phyloP scores from a whole-genome alignment of 129 eudicot genomes.

The Centrapalus pauciflorus region DNA sequence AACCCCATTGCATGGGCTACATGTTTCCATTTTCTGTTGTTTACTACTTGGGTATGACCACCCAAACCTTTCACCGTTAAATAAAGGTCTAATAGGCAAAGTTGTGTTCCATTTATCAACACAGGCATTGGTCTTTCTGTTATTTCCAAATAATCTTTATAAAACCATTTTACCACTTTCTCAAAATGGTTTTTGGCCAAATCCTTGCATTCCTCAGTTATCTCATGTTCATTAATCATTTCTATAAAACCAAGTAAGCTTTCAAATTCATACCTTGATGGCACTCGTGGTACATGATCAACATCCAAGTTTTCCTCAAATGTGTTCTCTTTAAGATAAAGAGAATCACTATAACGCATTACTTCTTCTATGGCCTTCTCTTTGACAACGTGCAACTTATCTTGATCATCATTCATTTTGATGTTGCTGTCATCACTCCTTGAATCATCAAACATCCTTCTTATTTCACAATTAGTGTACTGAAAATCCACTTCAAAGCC shows the following conservation, averaged over 20 bases:
- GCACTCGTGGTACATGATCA: background rate
- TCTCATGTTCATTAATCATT: background rate
- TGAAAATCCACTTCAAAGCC: too few species aligned
- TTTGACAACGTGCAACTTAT: too few species aligned
- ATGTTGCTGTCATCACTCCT: too few species aligned
- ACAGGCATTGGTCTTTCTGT: background rate
- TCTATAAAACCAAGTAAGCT: background rate
- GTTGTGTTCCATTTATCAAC: background rate
- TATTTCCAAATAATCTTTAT: background rate
- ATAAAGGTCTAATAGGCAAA: background rate
- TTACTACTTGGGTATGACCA: background rate
- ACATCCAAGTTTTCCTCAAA: background rate
- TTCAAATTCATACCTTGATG: background rate
- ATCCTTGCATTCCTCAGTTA: background rate
- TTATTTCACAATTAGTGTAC: too few species aligned
- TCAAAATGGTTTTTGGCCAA: background rate
- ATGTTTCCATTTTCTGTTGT: background rate
- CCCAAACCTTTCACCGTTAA: background rate
- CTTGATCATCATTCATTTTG: too few species aligned
- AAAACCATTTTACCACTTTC: background rate
- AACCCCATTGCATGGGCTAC: constrained; percentile 12
- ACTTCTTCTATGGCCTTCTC: too few species aligned
- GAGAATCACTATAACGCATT: too few species aligned
- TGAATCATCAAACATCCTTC: too few species aligned
- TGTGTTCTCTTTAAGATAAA: too few species aligned